A percentile compares a stretch with the other conserved stretches of the same genome.
These are phyloP conservation scores for Melanomma pulvis-pyrius DNA, from an alignment of 495 filamentous ascomycete species.

Conservation along the genomic window DNA sequence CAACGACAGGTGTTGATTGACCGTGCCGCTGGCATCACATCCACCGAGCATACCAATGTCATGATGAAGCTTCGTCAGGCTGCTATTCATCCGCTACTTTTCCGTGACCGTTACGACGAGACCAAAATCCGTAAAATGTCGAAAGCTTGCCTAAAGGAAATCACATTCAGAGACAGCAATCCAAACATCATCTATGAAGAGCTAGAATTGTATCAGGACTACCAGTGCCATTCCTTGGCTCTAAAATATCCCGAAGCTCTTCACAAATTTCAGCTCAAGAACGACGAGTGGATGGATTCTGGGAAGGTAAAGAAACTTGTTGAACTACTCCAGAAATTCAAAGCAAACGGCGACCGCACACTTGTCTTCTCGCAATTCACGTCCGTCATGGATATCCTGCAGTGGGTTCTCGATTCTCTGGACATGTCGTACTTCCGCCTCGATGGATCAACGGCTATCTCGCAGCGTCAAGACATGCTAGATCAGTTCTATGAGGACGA, in stretches of 20 bases:
- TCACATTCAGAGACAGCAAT: conserved; percentile 61
- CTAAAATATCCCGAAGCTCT: conserved; percentile 62
- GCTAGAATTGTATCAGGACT: conserved; percentile 74
- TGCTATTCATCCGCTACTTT: conserved; percentile 88
- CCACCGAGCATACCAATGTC: conserved; percentile 64
- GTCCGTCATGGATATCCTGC: conserved; percentile 85
- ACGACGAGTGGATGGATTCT: conserved; percentile 85
- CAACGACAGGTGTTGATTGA: conserved; percentile 59
- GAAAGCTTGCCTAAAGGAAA: conserved; percentile 69
- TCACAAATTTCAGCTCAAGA: conserved; percentile 67
- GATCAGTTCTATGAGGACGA: conserved; percentile 78
- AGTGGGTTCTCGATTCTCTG: conserved; percentile 74
- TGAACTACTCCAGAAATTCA: conserved; percentile 70
- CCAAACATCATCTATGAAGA: conserved; percentile 71
- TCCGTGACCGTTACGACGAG: conserved; percentile 77
- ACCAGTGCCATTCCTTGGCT: conserved; percentile 81
- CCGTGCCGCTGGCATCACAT: conserved; percentile 60
- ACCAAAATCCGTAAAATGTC: conserved; percentile 74
- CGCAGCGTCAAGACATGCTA: conserved; percentile 80
- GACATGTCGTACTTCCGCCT: conserved; percentile 76
- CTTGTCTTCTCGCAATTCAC: conserved; percentile 93
- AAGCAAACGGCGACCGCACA: conserved; percentile 79
- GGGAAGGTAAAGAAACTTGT: conserved; percentile 83
- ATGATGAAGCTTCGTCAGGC: conserved; percentile 92
- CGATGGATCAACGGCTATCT: conserved; percentile 81